Evolutionary conservation across 208 protist species (phyloP).

Genomic region (Trypanosoma caninum): DNA sequence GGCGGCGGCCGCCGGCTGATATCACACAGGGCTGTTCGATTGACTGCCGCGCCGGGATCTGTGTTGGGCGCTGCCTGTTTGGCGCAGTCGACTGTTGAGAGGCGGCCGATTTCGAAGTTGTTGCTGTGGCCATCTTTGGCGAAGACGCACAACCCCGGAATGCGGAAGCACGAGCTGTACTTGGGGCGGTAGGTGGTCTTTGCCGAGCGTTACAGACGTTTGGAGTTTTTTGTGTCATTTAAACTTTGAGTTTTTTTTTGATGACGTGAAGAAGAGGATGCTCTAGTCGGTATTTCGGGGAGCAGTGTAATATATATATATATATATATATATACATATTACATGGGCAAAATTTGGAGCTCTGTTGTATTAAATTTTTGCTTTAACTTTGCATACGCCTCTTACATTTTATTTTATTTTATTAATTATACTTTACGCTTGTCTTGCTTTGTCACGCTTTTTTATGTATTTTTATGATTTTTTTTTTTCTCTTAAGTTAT

Average conservation of each 20-base stretch:
- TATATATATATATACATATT: no score
- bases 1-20: slow-evolving; percentile 78
- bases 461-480: no score
- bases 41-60: slow-evolving; percentile 63
- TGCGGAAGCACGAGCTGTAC: slow-evolving; percentile 50
- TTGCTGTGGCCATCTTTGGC: slow-evolving; percentile 49
- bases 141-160: slow-evolving; percentile 54
- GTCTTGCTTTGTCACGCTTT: no score
- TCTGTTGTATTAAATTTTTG: no score
- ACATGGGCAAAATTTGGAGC: no score
- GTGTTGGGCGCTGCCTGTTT: slow-evolving; percentile 63
- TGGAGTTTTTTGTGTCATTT: slow-evolving; percentile 53
- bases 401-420: no score
- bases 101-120: slow-evolving; percentile 44
- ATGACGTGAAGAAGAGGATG: no score
- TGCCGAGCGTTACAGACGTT: slow-evolving; percentile 50
- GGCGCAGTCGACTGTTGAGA: slow-evolving; percentile 64
- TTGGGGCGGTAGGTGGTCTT: slow-evolving; percentile 47
- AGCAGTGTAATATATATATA: no score
- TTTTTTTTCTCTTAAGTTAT: slow-evolving; percentile 11
- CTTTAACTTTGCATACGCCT: no score
- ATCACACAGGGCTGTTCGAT: slow-evolving; percentile 52
- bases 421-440: no score
- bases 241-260: slow-evolving; percentile 54
- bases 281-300: neutral